Evolutionary conservation across 805 yeast species (phyloP), one percentile per base, ranked within the genome.

Genomic region (Kodamaea kaohsiungensis): DNA sequence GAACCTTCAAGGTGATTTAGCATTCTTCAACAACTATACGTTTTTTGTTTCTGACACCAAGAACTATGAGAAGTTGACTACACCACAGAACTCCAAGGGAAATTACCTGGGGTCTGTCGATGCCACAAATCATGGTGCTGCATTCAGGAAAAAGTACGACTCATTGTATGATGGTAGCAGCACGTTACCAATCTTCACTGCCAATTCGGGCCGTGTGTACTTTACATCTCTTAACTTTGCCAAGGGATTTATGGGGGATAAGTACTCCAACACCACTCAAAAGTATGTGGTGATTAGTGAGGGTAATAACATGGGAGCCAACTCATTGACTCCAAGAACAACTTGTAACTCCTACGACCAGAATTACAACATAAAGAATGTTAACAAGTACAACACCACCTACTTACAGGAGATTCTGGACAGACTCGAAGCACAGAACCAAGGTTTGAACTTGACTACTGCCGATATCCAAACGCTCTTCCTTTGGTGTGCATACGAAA

Each of bases 401-500:
- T 87, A 82, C 65, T 73, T 86, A 56, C 61, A 67, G 6, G 72
- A 68, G 17, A 89, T 89, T 27, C 79, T 86, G 3, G 66, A 65
- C 12, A 77, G 95, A 62, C 70, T 88, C 47, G 81, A 81, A 62
- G 65, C 65, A 43, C 73, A 77, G 43, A 82, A 88, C 52, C 82
- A 83, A 4, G 87, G 84, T 1, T 63, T 73, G 57, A 72, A 82
- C 60, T 43, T 59, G 35, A 78, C 84, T 2, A 64, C 73, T 1
- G 61, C 65, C 39, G 92, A 89, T 61, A 79, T 84, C 19, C 70
- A 66, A 48, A 69, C 66, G 33, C 62, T 88, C 56, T 84, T 86
- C 62, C 72, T 77, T 13, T 77, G 84, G 70, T 88, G 95, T 71
- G 91, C 89, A 3, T 89, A 77, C 65, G 96, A 89, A 69, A 33